Conservation (phyloP, 1,139 yeast species). For the Pichia sp. region DNA sequence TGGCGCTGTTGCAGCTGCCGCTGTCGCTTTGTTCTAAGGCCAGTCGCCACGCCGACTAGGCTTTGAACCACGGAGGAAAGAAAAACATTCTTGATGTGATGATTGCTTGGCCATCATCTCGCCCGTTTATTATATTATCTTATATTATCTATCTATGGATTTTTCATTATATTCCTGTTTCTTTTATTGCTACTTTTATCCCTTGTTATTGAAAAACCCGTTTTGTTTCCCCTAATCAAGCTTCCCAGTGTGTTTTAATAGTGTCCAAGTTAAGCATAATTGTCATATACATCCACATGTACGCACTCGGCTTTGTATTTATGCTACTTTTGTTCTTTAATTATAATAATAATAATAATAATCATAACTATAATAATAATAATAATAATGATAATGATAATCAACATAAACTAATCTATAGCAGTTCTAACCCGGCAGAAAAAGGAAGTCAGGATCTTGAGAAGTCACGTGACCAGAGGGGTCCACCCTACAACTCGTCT, state of each 20-base stretch:
- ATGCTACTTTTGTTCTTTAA: slow-evolving; percentile 1
- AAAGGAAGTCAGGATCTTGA: not conserved
- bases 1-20: slow-evolving; percentile 75
- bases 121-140: not conserved
- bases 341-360: not conserved
- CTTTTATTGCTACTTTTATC: not conserved
- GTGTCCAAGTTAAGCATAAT: not conserved
- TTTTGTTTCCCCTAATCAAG: not conserved
- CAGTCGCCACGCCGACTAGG: not conserved
- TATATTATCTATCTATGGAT: not conserved
- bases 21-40: slow-evolving; percentile 61
- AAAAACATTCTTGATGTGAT: too few relatives aligned
- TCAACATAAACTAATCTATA: not conserved
- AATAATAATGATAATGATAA: too few relatives aligned
- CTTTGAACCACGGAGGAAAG: too few relatives aligned
- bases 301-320: not conserved
- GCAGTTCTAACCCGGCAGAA: not conserved
- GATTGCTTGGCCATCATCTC: not conserved
- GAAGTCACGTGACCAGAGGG: too few relatives aligned
- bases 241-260: not conserved
- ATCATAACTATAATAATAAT: not conserved
- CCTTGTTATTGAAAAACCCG: not conserved
- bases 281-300: not conserved
- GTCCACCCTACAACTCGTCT: slow-evolving; percentile 29
- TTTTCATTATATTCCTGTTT: slow-evolving; percentile 1